phyloP scores from a whole-genome alignment of 2,329 filamentous ascomycete genomes.

The Colletotrichum lentis region DNA sequence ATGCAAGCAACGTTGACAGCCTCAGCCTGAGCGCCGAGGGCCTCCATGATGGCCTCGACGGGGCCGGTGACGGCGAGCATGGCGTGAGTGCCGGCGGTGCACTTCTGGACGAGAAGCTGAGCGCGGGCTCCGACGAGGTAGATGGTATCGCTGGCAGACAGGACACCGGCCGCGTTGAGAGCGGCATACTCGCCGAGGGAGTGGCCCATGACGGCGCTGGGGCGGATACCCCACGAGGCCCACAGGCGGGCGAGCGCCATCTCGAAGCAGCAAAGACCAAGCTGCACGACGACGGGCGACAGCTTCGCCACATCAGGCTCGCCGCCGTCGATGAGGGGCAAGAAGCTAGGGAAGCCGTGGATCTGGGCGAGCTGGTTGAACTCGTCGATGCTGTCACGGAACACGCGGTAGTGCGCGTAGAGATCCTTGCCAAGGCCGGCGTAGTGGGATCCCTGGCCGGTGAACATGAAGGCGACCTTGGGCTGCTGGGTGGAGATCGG shows the following conservation, averaged over 20 bases:
- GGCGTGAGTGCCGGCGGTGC: conserved; percentile 70
- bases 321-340: conserved; percentile 57
- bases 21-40: conserved; percentile 53
- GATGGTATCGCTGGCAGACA: conserved; percentile 75
- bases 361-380: conserved; percentile 61
- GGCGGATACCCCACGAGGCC: conserved; percentile 63
- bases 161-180: conserved; percentile 73
- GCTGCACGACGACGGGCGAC: conserved; percentile 61
- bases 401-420: conserved; percentile 56
- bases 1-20: conserved; percentile 71
- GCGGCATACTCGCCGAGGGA: conserved; percentile 79
- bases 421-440: conserved; percentile 61
- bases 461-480: conserved; percentile 63
- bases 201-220: conserved; percentile 65
- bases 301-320: conserved; percentile 53
- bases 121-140: conserved; percentile 75
- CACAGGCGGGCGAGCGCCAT: conserved; percentile 66
- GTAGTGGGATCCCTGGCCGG: conserved; percentile 65
- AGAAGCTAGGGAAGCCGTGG: conserved; percentile 65
- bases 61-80: conserved; percentile 61
- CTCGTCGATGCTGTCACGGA: conserved; percentile 63
- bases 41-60: conserved; percentile 61
- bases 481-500: conserved; percentile 55
- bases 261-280: conserved; percentile 63
- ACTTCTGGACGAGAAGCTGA: conserved; percentile 69